These are phyloP conservation scores for Metarhizium robertsii DNA, from an alignment of 2,329 filamentous ascomycete genomes.

Conservation along the genomic window DNA sequence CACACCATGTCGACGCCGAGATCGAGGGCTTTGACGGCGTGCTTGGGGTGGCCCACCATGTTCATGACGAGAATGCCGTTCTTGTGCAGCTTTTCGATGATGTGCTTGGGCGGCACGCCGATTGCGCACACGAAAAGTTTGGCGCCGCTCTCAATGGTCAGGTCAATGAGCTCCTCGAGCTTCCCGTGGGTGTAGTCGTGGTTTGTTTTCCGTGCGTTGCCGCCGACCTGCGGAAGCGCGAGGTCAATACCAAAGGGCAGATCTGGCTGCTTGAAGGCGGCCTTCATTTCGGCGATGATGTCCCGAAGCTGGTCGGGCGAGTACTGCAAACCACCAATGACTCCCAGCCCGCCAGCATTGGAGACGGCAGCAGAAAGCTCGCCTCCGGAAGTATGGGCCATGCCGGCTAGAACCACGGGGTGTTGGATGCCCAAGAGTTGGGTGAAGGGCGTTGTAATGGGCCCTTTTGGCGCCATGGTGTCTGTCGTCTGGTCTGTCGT, in stretches of 20 bases:
- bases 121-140: conserved; percentile 81
- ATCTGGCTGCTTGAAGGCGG: conserved; percentile 52
- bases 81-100: conserved; percentile 69
- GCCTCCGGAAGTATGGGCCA: conserved; percentile 78
- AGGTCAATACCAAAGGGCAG: conserved; percentile 89
- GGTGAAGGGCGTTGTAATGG: conserved; percentile 70
- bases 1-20: conserved; percentile 86
- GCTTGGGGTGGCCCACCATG: conserved; percentile 90
- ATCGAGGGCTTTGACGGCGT: conserved; percentile 80
- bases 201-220: conserved; percentile 77
- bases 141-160: conserved; percentile 77
- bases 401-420: conserved; percentile 85
- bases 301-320: conserved; percentile 64
- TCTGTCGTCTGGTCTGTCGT: background rate
- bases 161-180: conserved; percentile 81
- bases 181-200: conserved; percentile 91
- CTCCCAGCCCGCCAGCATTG: conserved; percentile 77
- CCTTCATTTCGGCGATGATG: conserved; percentile 82
- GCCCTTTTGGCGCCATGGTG: conserved; percentile 32
- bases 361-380: conserved; percentile 76
- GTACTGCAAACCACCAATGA: conserved; percentile 63
- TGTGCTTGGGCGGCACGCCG: conserved; percentile 66
- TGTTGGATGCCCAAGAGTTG: conserved; percentile 74
- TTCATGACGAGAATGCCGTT: conserved; percentile 87
- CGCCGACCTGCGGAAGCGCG: conserved; percentile 82